These are phyloP conservation scores for Colletotrichum orchidophilum DNA, from an alignment of 2,329 filamentous ascomycete species.

Conservation along the genomic window DNA sequence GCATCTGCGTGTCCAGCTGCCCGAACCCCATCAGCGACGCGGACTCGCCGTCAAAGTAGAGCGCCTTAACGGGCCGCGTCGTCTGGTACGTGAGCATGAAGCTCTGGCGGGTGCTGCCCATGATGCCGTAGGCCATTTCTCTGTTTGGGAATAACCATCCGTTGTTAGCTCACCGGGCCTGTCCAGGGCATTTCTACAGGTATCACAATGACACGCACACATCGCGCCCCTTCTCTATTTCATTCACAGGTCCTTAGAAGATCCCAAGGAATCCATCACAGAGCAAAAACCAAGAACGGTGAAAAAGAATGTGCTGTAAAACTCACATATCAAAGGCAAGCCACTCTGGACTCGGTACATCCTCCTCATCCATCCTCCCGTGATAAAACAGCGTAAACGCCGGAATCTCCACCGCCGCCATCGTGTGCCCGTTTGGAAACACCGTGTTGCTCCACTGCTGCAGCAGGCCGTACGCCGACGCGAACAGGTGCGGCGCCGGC, in stretches of 20 bases:
- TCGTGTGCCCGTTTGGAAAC: conserved; percentile 59
- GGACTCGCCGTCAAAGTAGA: conserved; percentile 62
- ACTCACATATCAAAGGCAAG: conserved; percentile 57
- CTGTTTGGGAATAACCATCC: conserved; percentile 35
- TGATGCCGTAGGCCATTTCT: conserved; percentile 64
- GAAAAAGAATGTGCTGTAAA: background rate
- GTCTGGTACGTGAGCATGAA: conserved; percentile 60
- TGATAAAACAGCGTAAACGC: conserved; percentile 60
- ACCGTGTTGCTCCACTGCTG: conserved; percentile 62
- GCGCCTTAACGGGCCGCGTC: conserved; percentile 49
- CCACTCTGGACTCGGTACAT: conserved; percentile 60
- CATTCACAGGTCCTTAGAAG: too few relatives aligned
- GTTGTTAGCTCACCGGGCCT: background rate
- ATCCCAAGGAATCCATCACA: too few relatives aligned
- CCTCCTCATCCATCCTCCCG: conserved; percentile 50
- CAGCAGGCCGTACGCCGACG: conserved; percentile 55
- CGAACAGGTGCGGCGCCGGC: conserved; percentile 57
- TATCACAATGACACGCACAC: background rate
- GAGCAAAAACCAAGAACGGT: too few relatives aligned
- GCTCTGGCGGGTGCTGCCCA: conserved; percentile 53
- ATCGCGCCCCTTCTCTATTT: too few relatives aligned
- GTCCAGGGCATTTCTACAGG: too few relatives aligned
- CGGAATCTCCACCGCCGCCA: conserved; percentile 56
- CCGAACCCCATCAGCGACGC: conserved; percentile 57
- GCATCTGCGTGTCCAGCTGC: conserved; percentile 59